Base-by-base conservation (phyloP, 345 rosid genomes). In the Euphorbia pulcherrima region DNA sequence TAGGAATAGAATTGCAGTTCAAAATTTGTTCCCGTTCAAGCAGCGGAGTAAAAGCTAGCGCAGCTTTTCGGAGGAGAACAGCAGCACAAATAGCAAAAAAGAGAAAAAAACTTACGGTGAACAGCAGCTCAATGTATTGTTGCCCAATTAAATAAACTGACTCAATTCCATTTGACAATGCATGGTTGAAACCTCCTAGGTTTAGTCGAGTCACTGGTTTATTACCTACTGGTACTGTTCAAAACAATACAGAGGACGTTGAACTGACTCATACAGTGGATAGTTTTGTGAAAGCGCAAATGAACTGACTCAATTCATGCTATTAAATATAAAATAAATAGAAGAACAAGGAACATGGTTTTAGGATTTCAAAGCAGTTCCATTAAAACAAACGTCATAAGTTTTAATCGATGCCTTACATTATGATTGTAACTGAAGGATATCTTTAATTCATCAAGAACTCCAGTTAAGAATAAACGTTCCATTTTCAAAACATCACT, bases 271-370 rank as follows among this genome's bases (percentile, higher is more conserved):
- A 84, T 53, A 76, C 87, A 33, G 78, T 85, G 80, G 91, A 88
- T 60, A 94, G 96, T 80, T 94, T 94, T 78, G 95, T 94, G 74
- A 94, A 89, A 81, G 99, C 99, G 70, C 99, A 91, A n/a, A n/a
- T n/a, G n/a, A n/a, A n/a, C n/a, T n/a, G n/a, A n/a, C 81, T 81
- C 80, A 74, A 78, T 41, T 80, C 89, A 72, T 46, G 73, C 99
- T 91, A 79, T 17, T 75, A 67, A 63, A 77, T 39, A 44, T 44
- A 44, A 7, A 44, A 44, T 1, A 12, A 44, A 44, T 12, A 8
- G 12, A 9, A 41, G 12, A 7, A 7, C 6, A 39, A 41, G 12
- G 62, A 18, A 69, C 74, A 59, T 20, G 65, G 58, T 29, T 71
- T 68, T 80, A 75, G 77, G 72, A 77, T 70, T 76, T 68, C 59